phyloP scores from a whole-genome alignment of 2,329 filamentous ascomycete genomes.

The Fusarium sp. region DNA sequence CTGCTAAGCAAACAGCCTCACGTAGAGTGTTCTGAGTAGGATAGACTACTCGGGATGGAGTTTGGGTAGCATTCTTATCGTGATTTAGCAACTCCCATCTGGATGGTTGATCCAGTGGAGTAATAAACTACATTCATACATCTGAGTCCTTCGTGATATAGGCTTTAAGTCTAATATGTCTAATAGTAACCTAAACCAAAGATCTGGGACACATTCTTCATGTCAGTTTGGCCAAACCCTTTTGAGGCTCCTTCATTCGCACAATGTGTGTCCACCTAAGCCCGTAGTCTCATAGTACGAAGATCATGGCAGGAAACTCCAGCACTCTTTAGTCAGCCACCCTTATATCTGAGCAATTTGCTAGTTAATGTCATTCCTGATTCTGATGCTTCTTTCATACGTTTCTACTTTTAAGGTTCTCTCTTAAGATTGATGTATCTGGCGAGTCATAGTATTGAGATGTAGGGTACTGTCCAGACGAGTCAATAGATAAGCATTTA shows the following conservation, averaged over 20 bases:
- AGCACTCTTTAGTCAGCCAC: not conserved
- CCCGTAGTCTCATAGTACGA: not conserved
- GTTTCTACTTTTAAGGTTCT: not conserved
- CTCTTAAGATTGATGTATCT: not conserved
- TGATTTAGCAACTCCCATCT: constrained; percentile 16
- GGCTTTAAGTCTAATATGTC: not conserved
- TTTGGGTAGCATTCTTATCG: constrained; percentile 28
- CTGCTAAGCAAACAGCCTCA: constrained; percentile 47
- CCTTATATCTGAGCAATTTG: too few species aligned
- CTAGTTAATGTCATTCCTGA: not conserved
- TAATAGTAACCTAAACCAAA: constrained; percentile 3
- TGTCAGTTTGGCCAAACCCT: not conserved
- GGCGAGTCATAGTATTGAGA: not conserved
- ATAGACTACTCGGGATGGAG: constrained; percentile 17
- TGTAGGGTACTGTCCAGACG: not conserved
- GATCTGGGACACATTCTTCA: not conserved
- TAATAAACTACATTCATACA: constrained; percentile 4
- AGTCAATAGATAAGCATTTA: not conserved
- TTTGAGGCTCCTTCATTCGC: not conserved
- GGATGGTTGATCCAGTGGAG: constrained; percentile 4
- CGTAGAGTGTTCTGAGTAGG: not conserved
- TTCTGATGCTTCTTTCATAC: not conserved
- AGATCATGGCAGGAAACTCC: not conserved
- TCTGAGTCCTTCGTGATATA: not conserved
- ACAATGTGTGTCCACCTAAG: not conserved